Percentiles rank a stretch among this genome's conserved stretches.
Evolutionary conservation across 139 green algal genomes (phyloP).

Genomic region (Coelastrella sp.): DNA sequence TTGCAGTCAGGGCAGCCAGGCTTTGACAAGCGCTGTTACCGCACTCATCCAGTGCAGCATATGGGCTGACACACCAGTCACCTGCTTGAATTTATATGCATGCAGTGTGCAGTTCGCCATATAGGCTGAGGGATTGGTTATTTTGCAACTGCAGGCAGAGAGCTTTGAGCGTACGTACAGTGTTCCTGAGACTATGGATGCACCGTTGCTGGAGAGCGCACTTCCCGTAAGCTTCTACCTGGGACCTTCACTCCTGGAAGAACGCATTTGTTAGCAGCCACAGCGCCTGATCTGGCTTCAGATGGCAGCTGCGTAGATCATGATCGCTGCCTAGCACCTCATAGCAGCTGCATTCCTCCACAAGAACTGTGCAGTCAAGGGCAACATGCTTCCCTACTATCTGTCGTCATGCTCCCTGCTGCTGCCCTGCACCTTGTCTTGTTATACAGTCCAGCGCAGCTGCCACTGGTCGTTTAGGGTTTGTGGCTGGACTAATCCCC

Average conservation of each 20-base stretch:
- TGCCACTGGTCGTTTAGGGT: slow-evolving; percentile 87
- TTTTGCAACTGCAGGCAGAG: slow-evolving; percentile 5
- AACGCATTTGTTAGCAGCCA: too few relatives aligned
- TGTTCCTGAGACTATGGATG: slow-evolving; percentile 45
- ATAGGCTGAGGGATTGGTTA: not conserved
- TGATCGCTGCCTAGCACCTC: too few relatives aligned
- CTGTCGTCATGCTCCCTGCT: not conserved
- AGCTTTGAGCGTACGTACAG: slow-evolving; percentile 47
- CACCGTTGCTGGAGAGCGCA: slow-evolving; percentile 54
- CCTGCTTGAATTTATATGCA: not conserved
- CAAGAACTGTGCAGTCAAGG: too few relatives aligned
- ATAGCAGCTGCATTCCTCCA: too few relatives aligned
- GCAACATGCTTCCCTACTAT: too few relatives aligned
- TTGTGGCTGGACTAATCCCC: slow-evolving; percentile 89
- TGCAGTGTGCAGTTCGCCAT: too few relatives aligned
- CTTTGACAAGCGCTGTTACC: too few relatives aligned
- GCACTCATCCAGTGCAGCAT: not conserved
- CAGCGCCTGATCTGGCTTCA: too few relatives aligned
- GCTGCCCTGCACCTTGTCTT: not conserved
- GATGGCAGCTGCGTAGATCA: too few relatives aligned
- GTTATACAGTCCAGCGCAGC: slow-evolving; percentile 27
- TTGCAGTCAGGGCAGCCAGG: not conserved
- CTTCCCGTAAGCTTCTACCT: slow-evolving; percentile 25
- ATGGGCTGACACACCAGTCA: not conserved
- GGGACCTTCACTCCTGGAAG: too few relatives aligned